Evolutionary conservation across 2,329 filamentous ascomycete species (phyloP).

Genomic region (Beauveria sp.): DNA sequence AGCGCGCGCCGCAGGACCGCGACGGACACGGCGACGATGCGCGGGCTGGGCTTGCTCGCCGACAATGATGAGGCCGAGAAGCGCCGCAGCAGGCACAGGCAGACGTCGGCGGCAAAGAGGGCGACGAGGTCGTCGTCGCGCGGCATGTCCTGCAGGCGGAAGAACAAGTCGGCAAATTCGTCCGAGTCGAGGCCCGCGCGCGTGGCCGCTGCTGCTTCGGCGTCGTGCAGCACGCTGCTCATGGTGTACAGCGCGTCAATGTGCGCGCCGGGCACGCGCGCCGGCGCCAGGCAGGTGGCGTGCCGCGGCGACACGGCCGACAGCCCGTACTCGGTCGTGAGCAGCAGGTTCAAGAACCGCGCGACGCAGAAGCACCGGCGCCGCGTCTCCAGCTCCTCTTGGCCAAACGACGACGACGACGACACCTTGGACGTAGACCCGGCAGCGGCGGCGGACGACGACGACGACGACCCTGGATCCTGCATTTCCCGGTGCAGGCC

Average conservation of each 20-base stretch:
- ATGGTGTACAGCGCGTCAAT: background rate
- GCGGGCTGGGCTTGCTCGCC: background rate
- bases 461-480: background rate
- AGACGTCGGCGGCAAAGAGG: constrained; percentile 11
- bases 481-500: constrained; percentile 13
- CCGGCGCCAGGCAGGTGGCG: background rate
- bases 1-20: constrained; percentile 6
- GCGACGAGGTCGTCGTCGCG: background rate
- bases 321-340: constrained; percentile 14
- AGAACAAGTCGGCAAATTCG: background rate
- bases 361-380: constrained; percentile 13
- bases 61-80: background rate
- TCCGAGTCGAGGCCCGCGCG: constrained; percentile 6
- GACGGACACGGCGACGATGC: background rate
- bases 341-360: constrained; percentile 13
- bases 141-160: background rate
- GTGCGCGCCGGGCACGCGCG: background rate
- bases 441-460: background rate
- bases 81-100: constrained; percentile 12
- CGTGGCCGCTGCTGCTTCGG: background rate
- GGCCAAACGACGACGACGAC: background rate
- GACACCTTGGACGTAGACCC: background rate
- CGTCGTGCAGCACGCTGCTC: background rate
- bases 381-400: constrained; percentile 11
- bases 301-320: constrained; percentile 4